phyloP scores from a whole-genome alignment of 1,284 basidiomycete genomes.

The Mycosarcoma maydis region DNA sequence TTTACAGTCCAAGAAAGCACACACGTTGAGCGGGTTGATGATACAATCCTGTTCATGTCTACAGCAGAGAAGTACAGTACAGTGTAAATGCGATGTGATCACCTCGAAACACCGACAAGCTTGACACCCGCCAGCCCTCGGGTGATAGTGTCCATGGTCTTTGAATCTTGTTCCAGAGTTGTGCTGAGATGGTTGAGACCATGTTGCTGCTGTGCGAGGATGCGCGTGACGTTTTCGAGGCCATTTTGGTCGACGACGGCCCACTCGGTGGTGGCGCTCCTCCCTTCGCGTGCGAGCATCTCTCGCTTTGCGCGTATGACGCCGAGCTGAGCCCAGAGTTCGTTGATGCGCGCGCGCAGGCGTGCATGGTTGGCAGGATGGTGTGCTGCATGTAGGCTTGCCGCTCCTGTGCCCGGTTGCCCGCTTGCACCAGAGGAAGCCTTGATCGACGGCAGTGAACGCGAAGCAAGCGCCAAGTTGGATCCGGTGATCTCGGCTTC shows the following conservation, averaged over 20 bases:
- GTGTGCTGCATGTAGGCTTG: background rate
- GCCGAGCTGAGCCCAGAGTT: constrained; percentile 65
- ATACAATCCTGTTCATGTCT: too few relatives aligned
- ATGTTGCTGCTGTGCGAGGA: constrained; percentile 59
- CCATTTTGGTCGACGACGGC: constrained; percentile 62
- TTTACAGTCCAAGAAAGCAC: too few relatives aligned
- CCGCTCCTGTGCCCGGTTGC: background rate
- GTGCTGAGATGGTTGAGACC: constrained; percentile 60
- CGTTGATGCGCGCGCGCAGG: constrained; percentile 60
- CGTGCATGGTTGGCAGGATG: constrained; percentile 25
- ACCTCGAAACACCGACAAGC: constrained; percentile 50
- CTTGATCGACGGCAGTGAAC: background rate
- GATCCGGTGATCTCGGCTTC: constrained; percentile 59
- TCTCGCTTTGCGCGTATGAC: constrained; percentile 58
- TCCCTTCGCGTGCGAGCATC: constrained; percentile 39
- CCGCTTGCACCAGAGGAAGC: background rate
- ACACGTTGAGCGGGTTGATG: too few relatives aligned
- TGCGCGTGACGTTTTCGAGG: constrained; percentile 57
- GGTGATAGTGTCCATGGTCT: constrained; percentile 59
- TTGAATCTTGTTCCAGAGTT: constrained; percentile 55
- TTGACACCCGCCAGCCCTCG: constrained; percentile 54
- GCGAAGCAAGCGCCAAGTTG: constrained; percentile 2
- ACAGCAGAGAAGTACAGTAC: too few relatives aligned
- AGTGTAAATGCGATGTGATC: too few relatives aligned
- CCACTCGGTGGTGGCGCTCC: constrained; percentile 57